Percentiles rank a stretch among this genome's conserved stretches.
Conservation (phyloP, 345 rosid species). For the Corchorus capsularis region DNA sequence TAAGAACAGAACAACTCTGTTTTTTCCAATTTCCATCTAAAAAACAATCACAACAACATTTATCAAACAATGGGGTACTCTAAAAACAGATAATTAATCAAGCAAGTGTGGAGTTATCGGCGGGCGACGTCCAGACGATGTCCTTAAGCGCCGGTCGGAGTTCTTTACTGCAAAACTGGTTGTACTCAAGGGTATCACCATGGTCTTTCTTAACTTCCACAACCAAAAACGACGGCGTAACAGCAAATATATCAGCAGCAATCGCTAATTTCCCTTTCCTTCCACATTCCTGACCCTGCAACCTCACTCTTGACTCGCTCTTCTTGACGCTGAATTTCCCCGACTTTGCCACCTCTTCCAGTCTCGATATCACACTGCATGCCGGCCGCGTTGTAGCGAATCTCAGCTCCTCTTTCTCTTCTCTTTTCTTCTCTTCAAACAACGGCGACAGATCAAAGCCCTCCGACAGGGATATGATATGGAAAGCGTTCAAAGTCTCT, state of each 20-base stretch:
- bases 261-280: constrained; percentile 83
- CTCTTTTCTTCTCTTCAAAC: constrained; percentile 86
- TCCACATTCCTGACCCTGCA: constrained; percentile 77
- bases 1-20: not conserved
- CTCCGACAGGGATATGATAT: constrained; percentile 79
- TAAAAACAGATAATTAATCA: constrained; percentile 31
- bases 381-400: constrained; percentile 81
- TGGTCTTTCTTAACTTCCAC: constrained; percentile 93
- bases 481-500: constrained; percentile 82
- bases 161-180: constrained; percentile 81
- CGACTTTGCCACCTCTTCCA: constrained; percentile 73
- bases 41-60: not conserved
- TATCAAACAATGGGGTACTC: constrained; percentile 1
- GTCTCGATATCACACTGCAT: constrained; percentile 77
- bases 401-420: constrained; percentile 75
- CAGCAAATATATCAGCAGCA: constrained; percentile 74
- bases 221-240: constrained; percentile 71
- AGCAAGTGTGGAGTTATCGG: constrained; percentile 46
- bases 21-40: not conserved
- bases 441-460: constrained; percentile 88
- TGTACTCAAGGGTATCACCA: constrained; percentile 88
- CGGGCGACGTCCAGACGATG: constrained; percentile 69
- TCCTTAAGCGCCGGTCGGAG: constrained; percentile 91
- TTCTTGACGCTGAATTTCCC: constrained; percentile 68
- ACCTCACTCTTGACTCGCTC: constrained; percentile 70